Conservation (phyloP, 768 basidiomycete genomes). For the Rhodosporidiobolus odoratus region DNA sequence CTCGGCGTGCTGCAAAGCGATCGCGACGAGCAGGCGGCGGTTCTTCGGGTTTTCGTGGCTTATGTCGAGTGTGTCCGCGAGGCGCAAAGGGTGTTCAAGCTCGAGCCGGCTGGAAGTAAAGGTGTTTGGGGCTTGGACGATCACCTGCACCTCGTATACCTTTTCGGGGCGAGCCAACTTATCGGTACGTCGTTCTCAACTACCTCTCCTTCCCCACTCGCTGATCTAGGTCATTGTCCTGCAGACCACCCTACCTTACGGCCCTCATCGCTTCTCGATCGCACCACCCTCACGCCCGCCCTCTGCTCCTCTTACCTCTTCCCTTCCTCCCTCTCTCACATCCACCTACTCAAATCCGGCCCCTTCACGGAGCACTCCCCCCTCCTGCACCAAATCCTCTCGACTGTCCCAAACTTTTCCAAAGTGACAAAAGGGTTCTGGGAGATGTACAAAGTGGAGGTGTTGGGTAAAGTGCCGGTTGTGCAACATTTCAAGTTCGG, state of each 20-base stretch:
- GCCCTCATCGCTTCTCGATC: slow-evolving; percentile 52
- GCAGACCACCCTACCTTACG: slow-evolving; percentile 34
- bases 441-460: slow-evolving; percentile 97
- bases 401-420: slow-evolving; percentile 45
- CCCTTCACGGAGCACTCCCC: slow-evolving; percentile 43
- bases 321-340: slow-evolving; percentile 69
- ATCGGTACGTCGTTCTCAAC: slow-evolving; percentile 46
- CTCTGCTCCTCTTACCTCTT: slow-evolving; percentile 59
- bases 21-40: slow-evolving; percentile 61
- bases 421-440: slow-evolving; percentile 54
- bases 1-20: slow-evolving; percentile 57
- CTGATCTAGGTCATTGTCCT: background rate
- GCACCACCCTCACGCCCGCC: slow-evolving; percentile 49
- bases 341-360: slow-evolving; percentile 58
- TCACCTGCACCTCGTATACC: slow-evolving; percentile 63
- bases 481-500: slow-evolving; percentile 93
- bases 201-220: background rate
- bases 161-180: slow-evolving; percentile 86
- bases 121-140: slow-evolving; percentile 86
- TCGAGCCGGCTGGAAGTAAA: slow-evolving; percentile 96
- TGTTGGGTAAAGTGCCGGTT: slow-evolving; percentile 85
- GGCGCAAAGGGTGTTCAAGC: slow-evolving; percentile 81
- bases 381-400: slow-evolving; percentile 82
- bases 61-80: slow-evolving; percentile 77
- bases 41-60: slow-evolving; percentile 63